Percentiles rank a stretch among this genome's conserved stretches.
phyloP scores from a whole-genome alignment of 2,329 filamentous ascomycete species.

The Aspergillus intermedius region DNA sequence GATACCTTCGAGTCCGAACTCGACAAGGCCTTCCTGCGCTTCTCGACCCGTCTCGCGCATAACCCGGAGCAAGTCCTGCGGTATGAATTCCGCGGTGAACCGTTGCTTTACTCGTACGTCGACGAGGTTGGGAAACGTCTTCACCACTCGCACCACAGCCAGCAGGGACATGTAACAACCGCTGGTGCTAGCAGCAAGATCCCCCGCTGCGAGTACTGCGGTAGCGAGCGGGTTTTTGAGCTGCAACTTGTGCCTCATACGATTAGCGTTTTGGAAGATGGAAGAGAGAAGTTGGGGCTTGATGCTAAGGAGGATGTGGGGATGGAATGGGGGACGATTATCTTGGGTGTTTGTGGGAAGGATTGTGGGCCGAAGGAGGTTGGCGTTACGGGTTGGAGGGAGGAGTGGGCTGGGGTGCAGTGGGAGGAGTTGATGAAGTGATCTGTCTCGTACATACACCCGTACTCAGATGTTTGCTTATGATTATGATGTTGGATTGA shows the following conservation, averaged over 20 bases:
- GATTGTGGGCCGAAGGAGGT: constrained; percentile 64
- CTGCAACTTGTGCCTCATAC: constrained; percentile 86
- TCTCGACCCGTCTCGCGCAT: constrained; percentile 69
- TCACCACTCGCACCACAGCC: constrained; percentile 13
- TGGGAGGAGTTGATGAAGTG: constrained; percentile 66
- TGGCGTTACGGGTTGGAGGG: constrained; percentile 68
- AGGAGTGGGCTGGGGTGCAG: constrained; percentile 97
- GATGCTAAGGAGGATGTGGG: constrained; percentile 59
- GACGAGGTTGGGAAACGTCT: constrained; percentile 68
- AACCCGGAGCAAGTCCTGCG: constrained; percentile 78
- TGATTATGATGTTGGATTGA: too few relatives aligned
- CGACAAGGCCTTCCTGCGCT: constrained; percentile 72
- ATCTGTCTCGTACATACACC: background rate
- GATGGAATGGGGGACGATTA: constrained; percentile 97
- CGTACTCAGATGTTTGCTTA: background rate
- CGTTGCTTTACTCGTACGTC: constrained; percentile 71
- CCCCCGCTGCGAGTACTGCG: constrained; percentile 71
- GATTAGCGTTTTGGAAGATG: constrained; percentile 78
- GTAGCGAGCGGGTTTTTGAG: constrained; percentile 72
- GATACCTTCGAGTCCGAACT: constrained; percentile 70
- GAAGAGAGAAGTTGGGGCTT: constrained; percentile 55
- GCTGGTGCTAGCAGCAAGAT: constrained; percentile 42
- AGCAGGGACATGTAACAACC: constrained; percentile 17
- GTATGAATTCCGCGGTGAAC: constrained; percentile 67
- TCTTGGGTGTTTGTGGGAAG: constrained; percentile 73